A percentile compares a stretch with the other conserved stretches of the same genome.
phyloP scores from a whole-genome alignment of 768 basidiomycete genomes.

The Naganishia randhawae region DNA sequence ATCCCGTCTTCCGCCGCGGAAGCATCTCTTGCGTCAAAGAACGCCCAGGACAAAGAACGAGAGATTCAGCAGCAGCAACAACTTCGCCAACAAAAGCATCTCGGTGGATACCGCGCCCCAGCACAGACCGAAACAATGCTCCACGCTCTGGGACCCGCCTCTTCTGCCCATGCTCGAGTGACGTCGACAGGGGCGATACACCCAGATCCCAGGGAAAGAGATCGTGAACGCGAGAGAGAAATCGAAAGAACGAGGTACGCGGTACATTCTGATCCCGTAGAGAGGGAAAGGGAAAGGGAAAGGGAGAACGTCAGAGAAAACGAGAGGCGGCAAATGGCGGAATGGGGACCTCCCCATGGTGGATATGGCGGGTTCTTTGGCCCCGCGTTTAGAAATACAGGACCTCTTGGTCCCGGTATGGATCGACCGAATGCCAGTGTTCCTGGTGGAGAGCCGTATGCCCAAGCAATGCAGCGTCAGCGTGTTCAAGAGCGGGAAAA shows the following conservation, averaged over 20 bases:
- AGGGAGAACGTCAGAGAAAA: conserved; percentile 10
- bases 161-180: neutral
- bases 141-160: neutral
- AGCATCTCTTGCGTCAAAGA: neutral
- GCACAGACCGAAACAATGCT: neutral
- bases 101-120: conserved; percentile 11
- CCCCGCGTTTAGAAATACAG: neutral
- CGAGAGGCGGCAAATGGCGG: conserved; percentile 1
- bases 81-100: neutral
- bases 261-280: neutral
- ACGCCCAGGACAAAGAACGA: neutral
- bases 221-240: neutral
- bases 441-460: neutral
- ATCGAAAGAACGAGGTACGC: neutral
- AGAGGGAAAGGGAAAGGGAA: conserved; percentile 19
- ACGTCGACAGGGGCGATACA: neutral
- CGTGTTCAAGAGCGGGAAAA: conserved; percentile 13
- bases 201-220: conserved; percentile 1
- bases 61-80: neutral
- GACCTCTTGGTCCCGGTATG: neutral
- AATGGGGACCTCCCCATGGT: neutral
- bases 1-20: conserved; percentile 1
- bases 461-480: neutral
- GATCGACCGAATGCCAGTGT: neutral
- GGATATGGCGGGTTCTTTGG: conserved; percentile 5